Evolutionary conservation across 805 yeast species (phyloP), one percentile per base, ranked within the genome.

Genomic region (Kodamaea neixiangensis): DNA sequence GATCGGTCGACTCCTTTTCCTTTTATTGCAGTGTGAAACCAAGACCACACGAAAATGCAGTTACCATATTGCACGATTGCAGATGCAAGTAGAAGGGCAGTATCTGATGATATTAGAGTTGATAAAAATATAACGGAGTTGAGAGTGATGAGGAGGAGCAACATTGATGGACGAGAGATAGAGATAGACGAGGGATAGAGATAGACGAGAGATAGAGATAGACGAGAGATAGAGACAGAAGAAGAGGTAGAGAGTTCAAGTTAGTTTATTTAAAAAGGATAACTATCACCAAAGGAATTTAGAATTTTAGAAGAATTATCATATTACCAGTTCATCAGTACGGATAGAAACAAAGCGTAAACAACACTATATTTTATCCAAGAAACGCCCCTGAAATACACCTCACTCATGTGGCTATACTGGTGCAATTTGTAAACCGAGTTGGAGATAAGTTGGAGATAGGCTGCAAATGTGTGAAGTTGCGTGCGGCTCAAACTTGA

Each of bases 401-500:
- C 19, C 3, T 5, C 7, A 5, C 19, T 35, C 7, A 17, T 14
- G 39, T 14, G 7, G 39, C n/a, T n/a, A n/a, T 35, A 14, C 3
- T 14, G 39, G 14, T 20, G 17, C 42, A 18, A 3, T 15, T 18
- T 18, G 22, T 38, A 6, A 20, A 19, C 13, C 42, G 7, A 14
- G 31, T 13, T 15, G 2, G 2, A 11, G 33, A 18, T 14, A 7
- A n/a, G 15, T 41, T 20, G 3, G 33, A n/a, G 33, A 18, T 14
- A 7, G 7, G 15, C 19, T 20, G 3, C 15, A n/a, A 41, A 21
- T 41, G 44, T 41, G 44, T 41, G 19, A 20, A n/a, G n/a, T 9
- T n/a, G 15, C 17, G 44, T 41, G 44, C 44, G 44, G 44, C 44
- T 41, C 31, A 5, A 22, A 20, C 31, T 25, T 4, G 31, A 25